Conservation (phyloP, 31 red algal genomes). For the Asparagopsis taxiformis region DNA sequence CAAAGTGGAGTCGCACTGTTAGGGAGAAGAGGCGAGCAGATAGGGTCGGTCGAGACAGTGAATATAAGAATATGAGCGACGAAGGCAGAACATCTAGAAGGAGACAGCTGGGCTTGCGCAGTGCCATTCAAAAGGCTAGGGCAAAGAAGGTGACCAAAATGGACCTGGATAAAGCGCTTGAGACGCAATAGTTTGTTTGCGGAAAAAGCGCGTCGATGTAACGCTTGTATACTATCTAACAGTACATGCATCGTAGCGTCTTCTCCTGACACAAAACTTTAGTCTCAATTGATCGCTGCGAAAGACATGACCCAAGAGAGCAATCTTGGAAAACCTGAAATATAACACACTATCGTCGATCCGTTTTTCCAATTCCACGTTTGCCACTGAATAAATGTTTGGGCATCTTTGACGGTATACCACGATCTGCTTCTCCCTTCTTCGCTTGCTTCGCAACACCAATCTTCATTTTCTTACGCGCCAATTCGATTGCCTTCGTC, state of each 20-base stretch:
- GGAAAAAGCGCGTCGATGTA: too few species aligned
- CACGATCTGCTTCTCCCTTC: conserved; percentile 91
- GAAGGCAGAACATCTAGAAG: conserved; percentile 1
- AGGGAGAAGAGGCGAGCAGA: background rate
- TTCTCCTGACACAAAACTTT: too few species aligned
- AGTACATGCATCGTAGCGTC: too few species aligned
- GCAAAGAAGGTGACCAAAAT: conserved; percentile 4
- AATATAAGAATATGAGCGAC: background rate
- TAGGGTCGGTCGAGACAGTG: background rate
- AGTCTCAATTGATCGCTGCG: too few species aligned
- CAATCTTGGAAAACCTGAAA: background rate
- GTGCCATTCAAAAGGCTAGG: conserved; percentile 23
- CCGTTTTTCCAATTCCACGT: conserved; percentile 81
- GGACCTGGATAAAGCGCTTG: conserved; percentile 23
- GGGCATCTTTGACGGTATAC: conserved; percentile 78
- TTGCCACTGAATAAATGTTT: conserved; percentile 95
- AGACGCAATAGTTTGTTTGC: too few species aligned
- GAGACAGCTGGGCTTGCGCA: background rate
- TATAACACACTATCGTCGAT: conserved; percentile 48
- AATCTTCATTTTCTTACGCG: conserved; percentile 52
- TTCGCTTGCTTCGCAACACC: conserved; percentile 46
- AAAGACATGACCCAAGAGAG: too few species aligned
- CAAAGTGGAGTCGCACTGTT: conserved; percentile 64
- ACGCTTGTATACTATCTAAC: too few species aligned
- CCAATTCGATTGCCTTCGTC: conserved; percentile 66